A percentile compares a stretch with the other conserved stretches of the same genome.
Conservation (phyloP, 2,329 filamentous ascomycete genomes). For the Lachnellula cervina region DNA sequence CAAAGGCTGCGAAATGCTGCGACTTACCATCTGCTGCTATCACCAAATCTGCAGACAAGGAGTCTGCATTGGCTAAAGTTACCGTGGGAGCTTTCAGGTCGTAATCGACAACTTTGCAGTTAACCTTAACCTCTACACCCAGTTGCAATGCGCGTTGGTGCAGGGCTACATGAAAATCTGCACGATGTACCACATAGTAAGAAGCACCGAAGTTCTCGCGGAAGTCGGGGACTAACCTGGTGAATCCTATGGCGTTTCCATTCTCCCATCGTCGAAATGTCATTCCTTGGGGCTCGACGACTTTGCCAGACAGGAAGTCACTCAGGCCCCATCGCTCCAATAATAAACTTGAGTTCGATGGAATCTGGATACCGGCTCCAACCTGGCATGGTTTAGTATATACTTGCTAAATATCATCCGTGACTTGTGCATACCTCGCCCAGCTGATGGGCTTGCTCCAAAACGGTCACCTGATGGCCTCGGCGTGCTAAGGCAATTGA, state of each 20-base stretch:
- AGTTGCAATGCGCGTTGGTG: slow-evolving; percentile 14
- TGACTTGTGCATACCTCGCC: slow-evolving; percentile 31
- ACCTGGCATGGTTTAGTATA: slow-evolving; percentile 21
- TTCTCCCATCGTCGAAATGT: slow-evolving; percentile 34
- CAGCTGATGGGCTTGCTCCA: slow-evolving; percentile 7
- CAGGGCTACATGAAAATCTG: slow-evolving; percentile 14
- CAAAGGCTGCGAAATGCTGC: neutral
- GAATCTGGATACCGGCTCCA: slow-evolving; percentile 39
- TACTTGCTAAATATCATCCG: neutral
- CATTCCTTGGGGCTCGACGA: slow-evolving; percentile 31
- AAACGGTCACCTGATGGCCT: slow-evolving; percentile 4
- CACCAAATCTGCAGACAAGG: slow-evolving; percentile 30
- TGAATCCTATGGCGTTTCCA: slow-evolving; percentile 31
- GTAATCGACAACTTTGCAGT: slow-evolving; percentile 22
- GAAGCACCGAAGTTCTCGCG: slow-evolving; percentile 27
- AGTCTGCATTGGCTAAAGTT: slow-evolving; percentile 21
- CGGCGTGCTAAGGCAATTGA: slow-evolving; percentile 8
- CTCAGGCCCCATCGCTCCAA: slow-evolving; percentile 33
- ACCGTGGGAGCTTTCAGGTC: slow-evolving; percentile 20
- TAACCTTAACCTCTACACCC: slow-evolving; percentile 23
- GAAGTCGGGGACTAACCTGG: slow-evolving; percentile 32
- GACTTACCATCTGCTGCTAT: slow-evolving; percentile 34
- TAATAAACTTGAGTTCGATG: slow-evolving; percentile 33
- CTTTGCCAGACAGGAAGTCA: slow-evolving; percentile 25
- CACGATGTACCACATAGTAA: slow-evolving; percentile 25